Evolutionary conservation across 2,329 filamentous ascomycete species (phyloP).

Genomic region (Cladorrhinum sp.): DNA sequence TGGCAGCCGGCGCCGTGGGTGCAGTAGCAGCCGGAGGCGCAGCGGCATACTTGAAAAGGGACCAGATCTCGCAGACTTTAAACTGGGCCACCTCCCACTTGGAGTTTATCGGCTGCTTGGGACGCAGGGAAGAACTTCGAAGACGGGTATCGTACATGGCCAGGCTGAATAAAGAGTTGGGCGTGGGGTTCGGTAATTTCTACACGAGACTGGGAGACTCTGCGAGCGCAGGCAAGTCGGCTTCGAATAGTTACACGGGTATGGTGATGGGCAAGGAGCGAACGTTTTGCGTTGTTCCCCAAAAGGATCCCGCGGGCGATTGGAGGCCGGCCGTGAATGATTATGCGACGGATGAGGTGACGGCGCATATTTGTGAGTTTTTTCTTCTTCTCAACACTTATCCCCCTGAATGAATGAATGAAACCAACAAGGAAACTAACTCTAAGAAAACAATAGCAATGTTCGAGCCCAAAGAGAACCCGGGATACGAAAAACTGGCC

Average conservation of each 20-base stretch:
- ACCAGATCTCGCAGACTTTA: constrained; percentile 73
- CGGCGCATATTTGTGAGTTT: constrained; percentile 69
- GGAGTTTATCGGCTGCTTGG: constrained; percentile 87
- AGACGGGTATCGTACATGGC: constrained; percentile 68
- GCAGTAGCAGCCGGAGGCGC: constrained; percentile 79
- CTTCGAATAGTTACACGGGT: constrained; percentile 32
- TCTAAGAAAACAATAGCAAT: constrained; percentile 51
- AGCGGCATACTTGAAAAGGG: constrained; percentile 81
- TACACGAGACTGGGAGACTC: constrained; percentile 79
- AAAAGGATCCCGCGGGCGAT: constrained; percentile 46
- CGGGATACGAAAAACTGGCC: constrained; percentile 67
- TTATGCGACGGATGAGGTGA: constrained; percentile 71
- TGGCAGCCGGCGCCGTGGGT: constrained; percentile 80
- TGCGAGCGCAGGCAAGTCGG: constrained; percentile 28
- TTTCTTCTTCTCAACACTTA: too few relatives aligned
- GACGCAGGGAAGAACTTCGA: constrained; percentile 77
- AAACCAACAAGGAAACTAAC: constrained; percentile 13
- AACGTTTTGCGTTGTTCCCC: constrained; percentile 85
- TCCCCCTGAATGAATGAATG: not conserved
- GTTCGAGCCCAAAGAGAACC: constrained; percentile 71
- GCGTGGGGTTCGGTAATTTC: constrained; percentile 77
- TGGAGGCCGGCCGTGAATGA: constrained; percentile 78
- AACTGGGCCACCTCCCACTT: constrained; percentile 86
- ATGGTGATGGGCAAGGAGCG: constrained; percentile 66
- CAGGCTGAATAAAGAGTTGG: constrained; percentile 61